A percentile compares a stretch with the other conserved stretches of the same genome.
Conservation (phyloP, 306 rosid species). For the Cucurbita argyrosperma region DNA sequence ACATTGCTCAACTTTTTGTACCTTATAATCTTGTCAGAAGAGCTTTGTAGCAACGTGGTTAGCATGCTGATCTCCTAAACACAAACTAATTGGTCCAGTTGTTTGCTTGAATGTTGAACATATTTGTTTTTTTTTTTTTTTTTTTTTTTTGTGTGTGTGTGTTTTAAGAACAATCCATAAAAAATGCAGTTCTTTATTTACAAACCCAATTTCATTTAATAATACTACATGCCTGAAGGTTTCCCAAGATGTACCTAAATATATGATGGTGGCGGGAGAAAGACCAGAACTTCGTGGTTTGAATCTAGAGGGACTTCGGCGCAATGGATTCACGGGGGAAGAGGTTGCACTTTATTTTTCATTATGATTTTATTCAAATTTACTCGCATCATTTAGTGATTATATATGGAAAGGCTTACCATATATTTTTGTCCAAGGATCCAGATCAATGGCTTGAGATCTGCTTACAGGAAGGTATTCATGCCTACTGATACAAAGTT, state of each 20-base stretch:
- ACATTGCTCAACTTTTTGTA: background rate
- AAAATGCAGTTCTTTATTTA: background rate
- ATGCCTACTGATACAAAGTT: slow-evolving; percentile 37
- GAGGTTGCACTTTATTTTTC: slow-evolving; percentile 37
- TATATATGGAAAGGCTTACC: slow-evolving; percentile 7
- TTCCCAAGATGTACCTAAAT: slow-evolving; percentile 76
- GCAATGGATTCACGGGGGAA: slow-evolving; percentile 41
- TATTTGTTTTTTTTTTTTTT: background rate
- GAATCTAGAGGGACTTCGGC: slow-evolving; percentile 71
- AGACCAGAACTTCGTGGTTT: slow-evolving; percentile 83
- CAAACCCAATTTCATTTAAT: background rate
- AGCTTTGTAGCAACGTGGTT: background rate
- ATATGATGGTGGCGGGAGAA: slow-evolving; percentile 77
- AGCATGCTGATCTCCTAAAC: too few relatives aligned
- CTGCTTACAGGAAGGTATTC: slow-evolving; percentile 69
- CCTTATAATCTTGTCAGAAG: background rate
- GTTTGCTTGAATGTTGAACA: background rate
- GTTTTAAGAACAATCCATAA: background rate
- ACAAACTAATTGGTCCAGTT: background rate
- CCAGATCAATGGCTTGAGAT: slow-evolving; percentile 53
- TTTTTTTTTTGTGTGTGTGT: too few relatives aligned
- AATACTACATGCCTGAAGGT: slow-evolving; percentile 37
- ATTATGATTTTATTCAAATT: background rate
- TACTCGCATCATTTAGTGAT: background rate
- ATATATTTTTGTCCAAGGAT: slow-evolving; percentile 17